Conservation (phyloP, 495 filamentous ascomycete species). For the Aspergillus kassunensis region DNA sequence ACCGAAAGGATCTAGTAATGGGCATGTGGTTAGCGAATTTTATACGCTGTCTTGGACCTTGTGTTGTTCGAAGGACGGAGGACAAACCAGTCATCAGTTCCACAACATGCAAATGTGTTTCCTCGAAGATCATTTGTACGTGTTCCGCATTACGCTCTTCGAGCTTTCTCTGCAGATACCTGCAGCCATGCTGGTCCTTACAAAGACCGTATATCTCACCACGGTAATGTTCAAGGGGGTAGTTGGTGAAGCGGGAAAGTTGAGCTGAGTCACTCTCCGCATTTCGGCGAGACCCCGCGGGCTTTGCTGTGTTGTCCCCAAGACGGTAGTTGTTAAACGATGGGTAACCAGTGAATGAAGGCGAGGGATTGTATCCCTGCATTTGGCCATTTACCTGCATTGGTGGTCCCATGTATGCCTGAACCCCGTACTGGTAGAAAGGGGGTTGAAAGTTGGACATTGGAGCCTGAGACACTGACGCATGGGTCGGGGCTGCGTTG, state of each 20-base stretch:
- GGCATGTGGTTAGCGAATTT: background rate
- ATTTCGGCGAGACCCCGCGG: conserved; percentile 25
- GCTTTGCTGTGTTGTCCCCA: conserved; percentile 27
- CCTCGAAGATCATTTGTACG: conserved; percentile 86
- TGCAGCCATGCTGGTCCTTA: conserved; percentile 96
- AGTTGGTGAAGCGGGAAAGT: conserved; percentile 64
- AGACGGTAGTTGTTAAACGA: conserved; percentile 34
- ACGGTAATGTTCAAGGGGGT: conserved; percentile 70
- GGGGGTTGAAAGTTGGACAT: conserved; percentile 28
- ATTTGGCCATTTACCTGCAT: conserved; percentile 27
- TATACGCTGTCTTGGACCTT: background rate
- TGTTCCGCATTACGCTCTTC: conserved; percentile 81
- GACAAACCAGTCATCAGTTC: conserved; percentile 86
- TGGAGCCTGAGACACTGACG: conserved; percentile 17
- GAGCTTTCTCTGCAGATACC: conserved; percentile 94
- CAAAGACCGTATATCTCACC: conserved; percentile 83
- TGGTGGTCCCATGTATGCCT: conserved; percentile 29
- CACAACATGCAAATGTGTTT: conserved; percentile 85
- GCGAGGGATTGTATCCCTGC: conserved; percentile 22
- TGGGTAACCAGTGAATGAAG: conserved; percentile 25
- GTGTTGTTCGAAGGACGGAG: background rate
- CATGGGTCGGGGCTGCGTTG: conserved; percentile 18
- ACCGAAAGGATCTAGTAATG: conserved; percentile 74
- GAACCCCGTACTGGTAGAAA: conserved; percentile 32
- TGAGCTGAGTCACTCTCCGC: conserved; percentile 37